Evolutionary conservation across 805 yeast genomes (phyloP), one percentile per base, ranked within the genome.

Genomic region (Jamesozyma hellenica): DNA sequence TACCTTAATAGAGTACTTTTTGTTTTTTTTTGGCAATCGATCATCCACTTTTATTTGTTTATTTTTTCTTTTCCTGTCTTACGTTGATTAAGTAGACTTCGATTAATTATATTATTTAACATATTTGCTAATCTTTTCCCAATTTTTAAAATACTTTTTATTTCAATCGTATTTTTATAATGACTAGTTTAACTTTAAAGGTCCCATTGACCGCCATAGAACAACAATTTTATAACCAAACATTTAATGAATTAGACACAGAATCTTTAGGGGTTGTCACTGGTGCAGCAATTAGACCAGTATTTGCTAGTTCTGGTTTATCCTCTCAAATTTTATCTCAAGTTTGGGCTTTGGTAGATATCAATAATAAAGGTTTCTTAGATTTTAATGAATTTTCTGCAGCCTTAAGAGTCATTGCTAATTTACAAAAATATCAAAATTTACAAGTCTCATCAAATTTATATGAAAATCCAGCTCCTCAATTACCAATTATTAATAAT

Each of bases 281-380:
- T 3, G 98, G 98, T 28, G 88, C 82, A 29, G 77, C 79, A 30
- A 84, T 95, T 11, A 75, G 92, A 48, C 71, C 85, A 11, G 68
- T 94, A 6, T 77, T 92, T 47, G 95, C 87, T 51, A 82, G 82
- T 43, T 79, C 94, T 3, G 94, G 94, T 1, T 69, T 92, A 35
- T 78, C 92, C 5, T 80, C 94, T 3, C 68, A 78, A 14, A 65
- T 74, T 25, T 68, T 92, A 28, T 95, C 96, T 9, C 92, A 87
- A 61, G 79, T 92, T 46, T 92, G 98, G 98, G 88, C 83, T 59
- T 58, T 82, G 28, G 87, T 95, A n/a, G 99, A 92, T 63, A 72
- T 75, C n/a, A 79, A 77, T 43, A 86, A 86, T 64, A 71, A 77
- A 46, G 99, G 99, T 0, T 82, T 79, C 53, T 68, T 92, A 46